Evolutionary conservation across 1,139 yeast genomes (phyloP).

Genomic region (Scheffersomyces stambukii): DNA sequence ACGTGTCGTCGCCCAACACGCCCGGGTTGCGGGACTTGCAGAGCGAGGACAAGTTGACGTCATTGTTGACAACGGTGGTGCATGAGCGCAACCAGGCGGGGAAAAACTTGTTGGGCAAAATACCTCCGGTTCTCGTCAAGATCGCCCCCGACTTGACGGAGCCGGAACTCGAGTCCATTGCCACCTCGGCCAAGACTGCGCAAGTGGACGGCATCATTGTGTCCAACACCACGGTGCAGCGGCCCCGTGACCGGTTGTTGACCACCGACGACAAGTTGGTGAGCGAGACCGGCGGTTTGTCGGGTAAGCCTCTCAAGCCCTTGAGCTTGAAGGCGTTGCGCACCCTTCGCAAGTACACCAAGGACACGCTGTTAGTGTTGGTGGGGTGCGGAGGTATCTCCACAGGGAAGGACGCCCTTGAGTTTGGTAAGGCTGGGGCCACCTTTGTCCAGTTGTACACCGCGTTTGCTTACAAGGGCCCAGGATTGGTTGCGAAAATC

Average conservation of each 20-base stretch:
- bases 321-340: conserved; percentile 67
- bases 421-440: conserved; percentile 93
- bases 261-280: conserved; percentile 42
- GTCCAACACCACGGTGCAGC: conserved; percentile 84
- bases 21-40: conserved; percentile 91
- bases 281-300: conserved; percentile 77
- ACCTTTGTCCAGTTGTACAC: conserved; percentile 82
- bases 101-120: conserved; percentile 34
- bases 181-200: conserved; percentile 71
- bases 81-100: conserved; percentile 49
- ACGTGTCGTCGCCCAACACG: conserved; percentile 95
- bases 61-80: conserved; percentile 62
- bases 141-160: conserved; percentile 91
- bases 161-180: conserved; percentile 78
- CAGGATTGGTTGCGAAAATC: conserved; percentile 76
- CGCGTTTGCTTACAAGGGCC: conserved; percentile 89
- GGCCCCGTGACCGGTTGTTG: conserved; percentile 54
- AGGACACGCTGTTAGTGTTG: conserved; percentile 65
- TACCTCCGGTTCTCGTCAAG: conserved; percentile 81
- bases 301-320: conserved; percentile 90
- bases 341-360: conserved; percentile 68
- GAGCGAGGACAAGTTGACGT: conserved; percentile 66
- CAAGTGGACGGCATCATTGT: conserved; percentile 88
- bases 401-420: conserved; percentile 80
- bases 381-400: conserved; percentile 95